These are phyloP conservation scores for Strobilomyces dryophilus DNA, from an alignment of 768 basidiomycete genomes.

Conservation along the genomic window DNA sequence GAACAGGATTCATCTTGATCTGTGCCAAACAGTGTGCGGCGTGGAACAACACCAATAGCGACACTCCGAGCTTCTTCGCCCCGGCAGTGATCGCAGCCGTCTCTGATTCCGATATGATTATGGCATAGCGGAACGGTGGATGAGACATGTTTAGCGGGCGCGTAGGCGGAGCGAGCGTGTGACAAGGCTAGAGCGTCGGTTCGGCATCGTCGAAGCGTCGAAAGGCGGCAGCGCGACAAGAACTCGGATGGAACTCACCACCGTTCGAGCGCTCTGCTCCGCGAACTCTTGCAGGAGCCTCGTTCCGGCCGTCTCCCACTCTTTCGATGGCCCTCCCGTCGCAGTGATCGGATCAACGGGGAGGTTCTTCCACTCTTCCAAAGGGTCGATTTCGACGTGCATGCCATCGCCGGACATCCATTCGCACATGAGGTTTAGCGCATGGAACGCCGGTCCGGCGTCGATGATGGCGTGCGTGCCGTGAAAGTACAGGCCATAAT, in stretches of 20 bases:
- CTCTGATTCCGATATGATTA: background rate
- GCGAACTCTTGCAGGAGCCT: conserved; percentile 13
- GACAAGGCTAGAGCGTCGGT: conserved; percentile 1
- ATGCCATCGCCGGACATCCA: conserved; percentile 19
- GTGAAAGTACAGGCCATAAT: conserved; percentile 24
- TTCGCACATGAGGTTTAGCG: conserved; percentile 19
- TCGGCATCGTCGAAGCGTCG: background rate
- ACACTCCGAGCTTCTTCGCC: conserved; percentile 9
- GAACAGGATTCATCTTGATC: conserved; percentile 19
- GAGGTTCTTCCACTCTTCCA: conserved; percentile 24
- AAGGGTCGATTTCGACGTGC: conserved; percentile 6
- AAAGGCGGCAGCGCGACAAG: background rate
- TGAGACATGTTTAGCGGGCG: conserved; percentile 6
- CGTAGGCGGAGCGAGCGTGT: conserved; percentile 7
- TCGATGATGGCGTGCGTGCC: conserved; percentile 21
- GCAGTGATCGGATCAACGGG: conserved; percentile 25
- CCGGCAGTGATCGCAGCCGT: conserved; percentile 9
- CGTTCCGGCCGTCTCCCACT: conserved; percentile 15
- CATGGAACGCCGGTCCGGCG: conserved; percentile 18
- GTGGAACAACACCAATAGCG: conserved; percentile 16
- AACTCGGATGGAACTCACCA: conserved; percentile 6
- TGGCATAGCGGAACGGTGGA: conserved; percentile 2
- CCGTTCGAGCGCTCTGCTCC: background rate
- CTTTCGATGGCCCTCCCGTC: conserved; percentile 17
- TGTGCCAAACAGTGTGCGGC: conserved; percentile 23